phyloP scores from a whole-genome alignment of 345 rosid species.

The sweet orange (Citrus sinensis) region DVS_A1.0 CM039163.1:47008001-47008500 shows the following conservation, averaged over 20 bases:
- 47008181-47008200: slow-evolving; percentile 15
- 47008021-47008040: no score
- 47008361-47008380: neutral
- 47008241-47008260: neutral
- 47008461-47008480: slow-evolving; percentile 17
- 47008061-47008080: neutral
- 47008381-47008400: neutral
- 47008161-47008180: slow-evolving; percentile 90
- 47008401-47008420: neutral
- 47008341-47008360: neutral
- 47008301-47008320: neutral
- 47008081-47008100: neutral
- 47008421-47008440: slow-evolving; percentile 7
- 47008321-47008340: neutral
- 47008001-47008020: neutral
- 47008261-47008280: no score
- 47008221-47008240: neutral
- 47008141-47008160: slow-evolving; percentile 78
- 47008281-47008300: neutral
- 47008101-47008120: slow-evolving; percentile 39
- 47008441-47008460: neutral
- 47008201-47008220: neutral
- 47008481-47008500: slow-evolving; percentile 53
- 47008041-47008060: neutral
- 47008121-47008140: slow-evolving; percentile 81